phyloP scores from a whole-genome alignment of 257 asterid genomes.

The Ehretia macrophylla region DNA sequence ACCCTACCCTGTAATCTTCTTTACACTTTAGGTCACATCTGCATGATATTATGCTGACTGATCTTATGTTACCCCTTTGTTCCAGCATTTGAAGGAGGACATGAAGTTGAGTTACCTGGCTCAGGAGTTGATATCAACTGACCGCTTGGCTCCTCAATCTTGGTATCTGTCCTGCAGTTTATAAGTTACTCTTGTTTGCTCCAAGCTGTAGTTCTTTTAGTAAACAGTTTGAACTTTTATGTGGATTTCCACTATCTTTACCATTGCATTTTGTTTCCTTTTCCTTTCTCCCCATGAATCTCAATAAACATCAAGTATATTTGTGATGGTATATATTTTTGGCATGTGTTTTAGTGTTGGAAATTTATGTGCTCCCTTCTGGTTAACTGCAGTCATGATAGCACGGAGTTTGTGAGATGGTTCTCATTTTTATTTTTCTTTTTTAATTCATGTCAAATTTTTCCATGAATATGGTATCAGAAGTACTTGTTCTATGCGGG shows the following conservation, averaged over 20 bases:
- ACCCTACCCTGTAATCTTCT: too few species aligned
- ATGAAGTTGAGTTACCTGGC: slow-evolving; percentile 98
- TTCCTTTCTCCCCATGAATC: too few species aligned
- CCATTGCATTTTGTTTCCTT: background rate
- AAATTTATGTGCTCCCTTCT: background rate
- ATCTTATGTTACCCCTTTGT: slow-evolving; percentile 19
- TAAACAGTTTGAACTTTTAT: too few species aligned
- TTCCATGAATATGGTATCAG: too few species aligned
- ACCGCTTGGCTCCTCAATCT: slow-evolving; percentile 94
- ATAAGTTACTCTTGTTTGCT: background rate
- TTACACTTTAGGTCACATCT: too few species aligned
- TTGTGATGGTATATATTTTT: background rate
- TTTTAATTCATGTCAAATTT: too few species aligned
- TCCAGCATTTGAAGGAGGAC: slow-evolving; percentile 94
- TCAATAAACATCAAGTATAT: background rate
- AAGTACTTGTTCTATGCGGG: too few species aligned
- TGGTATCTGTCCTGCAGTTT: slow-evolving; percentile 41
- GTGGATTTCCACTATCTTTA: background rate
- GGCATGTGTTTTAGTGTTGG: background rate
- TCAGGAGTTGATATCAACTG: slow-evolving; percentile 89
- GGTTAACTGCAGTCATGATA: too few species aligned
- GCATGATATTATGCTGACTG: too few species aligned
- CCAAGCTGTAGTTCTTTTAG: background rate
- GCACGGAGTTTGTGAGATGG: too few species aligned
- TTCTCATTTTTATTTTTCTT: too few species aligned